Evolutionary conservation across 129 eudicot species (phyloP), one percentile per base, ranked within the genome.

Genomic region (Cynara cardunculus): DNA sequence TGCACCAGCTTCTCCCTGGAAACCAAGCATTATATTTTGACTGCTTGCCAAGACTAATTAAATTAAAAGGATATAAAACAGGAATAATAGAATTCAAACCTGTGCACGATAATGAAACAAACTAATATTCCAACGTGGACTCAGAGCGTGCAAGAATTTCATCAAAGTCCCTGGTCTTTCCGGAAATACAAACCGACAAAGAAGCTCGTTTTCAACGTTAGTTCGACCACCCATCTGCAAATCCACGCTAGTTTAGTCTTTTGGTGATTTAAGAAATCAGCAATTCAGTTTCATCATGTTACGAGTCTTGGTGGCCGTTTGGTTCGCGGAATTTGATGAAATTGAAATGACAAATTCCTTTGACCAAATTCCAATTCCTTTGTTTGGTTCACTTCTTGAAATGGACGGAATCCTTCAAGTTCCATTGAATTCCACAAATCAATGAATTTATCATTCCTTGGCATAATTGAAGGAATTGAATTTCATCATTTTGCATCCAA

Each of bases 21-120:
- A 26, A 59, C 24, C 21, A n/a, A 22, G 19, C 22, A 25, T 87
- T 25, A 24, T 44, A 59, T 26, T 25, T 24, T 1, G 9, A 18
- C 24, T 49, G 7, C 62, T 49, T 49, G 61, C 41, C n/a, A 34
- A 72, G 6, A 46, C 11, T 24, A 74, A 44, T 74, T 27, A 14
- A 39, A 66, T 64, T 10, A 24, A 44, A 68, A 83, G 14, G 26
- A 39, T 26, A 8, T 27, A 9, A 46, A 39, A 26, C 8, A 4
- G 79, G 22, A n/a, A 27, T 21, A 14, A 35, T 75, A 32, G 16
- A 81, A 65, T 71, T 37, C 70, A 78, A 80, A 92, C 99, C 97
- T 96, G 98, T 80, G 92, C 93, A 32, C 99, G 98, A 73, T 96
- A 96, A 83, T 96, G 99, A 80, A 96, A 96, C 89, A 96, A 89